Conservation (phyloP, 2,329 filamentous ascomycete genomes). For the Ophiocordyceps camponoti-leonardi region DNA sequence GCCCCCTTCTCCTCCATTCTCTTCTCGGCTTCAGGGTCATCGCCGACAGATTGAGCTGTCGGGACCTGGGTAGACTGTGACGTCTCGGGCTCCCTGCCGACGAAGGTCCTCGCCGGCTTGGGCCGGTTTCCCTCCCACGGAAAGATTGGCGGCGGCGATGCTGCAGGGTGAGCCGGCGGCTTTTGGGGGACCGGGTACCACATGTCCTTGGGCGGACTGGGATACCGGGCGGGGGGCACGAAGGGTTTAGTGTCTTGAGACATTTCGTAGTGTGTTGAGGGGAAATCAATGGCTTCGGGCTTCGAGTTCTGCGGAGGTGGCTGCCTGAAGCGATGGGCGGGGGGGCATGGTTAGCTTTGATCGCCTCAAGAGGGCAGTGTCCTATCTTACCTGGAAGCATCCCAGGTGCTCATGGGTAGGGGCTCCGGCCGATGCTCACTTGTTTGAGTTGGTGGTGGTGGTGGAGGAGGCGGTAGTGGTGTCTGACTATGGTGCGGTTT, state of each 20-base stretch:
- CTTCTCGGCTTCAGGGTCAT: constrained; percentile 2
- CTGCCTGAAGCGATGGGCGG: constrained; percentile 31
- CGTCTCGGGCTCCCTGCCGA: constrained; percentile 4
- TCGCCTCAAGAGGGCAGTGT: neutral
- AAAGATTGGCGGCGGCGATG: constrained; percentile 56
- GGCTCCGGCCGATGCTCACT: neutral
- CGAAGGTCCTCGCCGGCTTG: constrained; percentile 46
- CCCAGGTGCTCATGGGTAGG: constrained; percentile 24
- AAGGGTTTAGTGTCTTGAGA: constrained; percentile 61
- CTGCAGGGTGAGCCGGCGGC: constrained; percentile 31
- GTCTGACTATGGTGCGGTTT: neutral
- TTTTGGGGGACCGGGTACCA: constrained; percentile 67
- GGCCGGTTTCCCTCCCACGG: constrained; percentile 69
- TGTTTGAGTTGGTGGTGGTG: neutral
- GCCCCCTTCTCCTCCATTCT: neutral
- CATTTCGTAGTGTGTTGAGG: constrained; percentile 65
- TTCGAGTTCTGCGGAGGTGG: constrained; percentile 48
- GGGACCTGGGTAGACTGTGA: neutral
- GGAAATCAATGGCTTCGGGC: constrained; percentile 77
- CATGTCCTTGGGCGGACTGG: constrained; percentile 74
- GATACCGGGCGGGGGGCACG: constrained; percentile 58
- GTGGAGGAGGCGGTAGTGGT: neutral
- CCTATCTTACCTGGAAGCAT: constrained; percentile 32
- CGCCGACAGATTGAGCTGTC: constrained; percentile 6
- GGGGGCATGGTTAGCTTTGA: neutral